Conservation (phyloP, 2,329 filamentous ascomycete species). For the Fusarium sp. region DNA sequence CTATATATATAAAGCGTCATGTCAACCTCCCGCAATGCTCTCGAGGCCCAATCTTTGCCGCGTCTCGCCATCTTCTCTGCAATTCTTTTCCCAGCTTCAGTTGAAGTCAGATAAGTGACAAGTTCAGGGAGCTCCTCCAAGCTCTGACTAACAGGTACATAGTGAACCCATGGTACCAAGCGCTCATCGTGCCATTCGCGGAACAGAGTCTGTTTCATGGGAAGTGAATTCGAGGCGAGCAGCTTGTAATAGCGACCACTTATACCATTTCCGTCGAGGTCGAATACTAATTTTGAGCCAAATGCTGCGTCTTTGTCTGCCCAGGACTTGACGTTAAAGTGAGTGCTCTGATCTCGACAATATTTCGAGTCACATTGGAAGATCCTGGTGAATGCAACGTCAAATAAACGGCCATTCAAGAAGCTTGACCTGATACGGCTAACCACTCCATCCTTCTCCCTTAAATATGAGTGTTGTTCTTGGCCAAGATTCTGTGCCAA, state of each 20-base stretch:
- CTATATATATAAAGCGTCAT: slow-evolving; percentile 69
- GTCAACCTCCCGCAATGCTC: slow-evolving; percentile 65
- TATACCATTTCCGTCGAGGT: slow-evolving; percentile 65
- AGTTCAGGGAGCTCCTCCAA: slow-evolving; percentile 63
- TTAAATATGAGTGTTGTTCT: slow-evolving; percentile 47
- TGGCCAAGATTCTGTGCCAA: slow-evolving; percentile 48
- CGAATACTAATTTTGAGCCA: slow-evolving; percentile 55
- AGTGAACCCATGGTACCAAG: slow-evolving; percentile 65
- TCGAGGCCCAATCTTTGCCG: slow-evolving; percentile 64
- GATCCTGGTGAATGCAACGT: slow-evolving; percentile 57
- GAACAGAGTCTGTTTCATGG: slow-evolving; percentile 62
- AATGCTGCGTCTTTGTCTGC: slow-evolving; percentile 50
- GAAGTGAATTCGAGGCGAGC: slow-evolving; percentile 56
- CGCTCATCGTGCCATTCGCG: slow-evolving; percentile 68
- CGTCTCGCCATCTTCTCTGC: slow-evolving; percentile 62
- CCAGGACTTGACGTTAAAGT: slow-evolving; percentile 47
- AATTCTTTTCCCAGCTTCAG: slow-evolving; percentile 55
- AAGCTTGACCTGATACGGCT: slow-evolving; percentile 42
- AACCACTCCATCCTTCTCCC: slow-evolving; percentile 29
- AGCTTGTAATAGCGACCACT: slow-evolving; percentile 63
- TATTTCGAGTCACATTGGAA: slow-evolving; percentile 53
- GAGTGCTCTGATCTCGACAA: slow-evolving; percentile 49
- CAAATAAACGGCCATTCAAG: slow-evolving; percentile 52
- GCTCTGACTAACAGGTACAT: slow-evolving; percentile 60
- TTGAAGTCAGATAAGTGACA: slow-evolving; percentile 56